These are phyloP conservation scores for Chionographis japonica DNA, from an alignment of 106 monocot genomes.

Conservation along the genomic window DNA sequence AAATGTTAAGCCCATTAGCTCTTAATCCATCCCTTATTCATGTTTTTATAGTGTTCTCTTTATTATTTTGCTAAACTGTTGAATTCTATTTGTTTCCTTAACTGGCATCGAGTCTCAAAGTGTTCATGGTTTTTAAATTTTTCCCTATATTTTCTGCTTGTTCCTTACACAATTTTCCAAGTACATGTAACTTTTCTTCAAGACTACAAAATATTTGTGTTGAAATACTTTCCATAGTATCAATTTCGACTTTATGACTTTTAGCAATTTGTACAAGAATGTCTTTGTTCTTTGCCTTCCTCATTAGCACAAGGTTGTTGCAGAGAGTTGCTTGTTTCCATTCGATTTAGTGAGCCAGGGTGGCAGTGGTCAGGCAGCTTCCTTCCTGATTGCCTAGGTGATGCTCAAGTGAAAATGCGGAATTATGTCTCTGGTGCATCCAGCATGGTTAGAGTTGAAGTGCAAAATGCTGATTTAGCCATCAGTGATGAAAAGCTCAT, in stretches of 20 bases:
- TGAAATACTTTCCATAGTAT: no score
- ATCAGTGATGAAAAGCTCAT: conserved; percentile 22
- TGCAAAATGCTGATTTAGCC: conserved; percentile 74
- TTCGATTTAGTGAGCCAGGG: conserved; percentile 79
- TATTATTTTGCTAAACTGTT: no score
- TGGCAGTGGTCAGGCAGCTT: conserved; percentile 95
- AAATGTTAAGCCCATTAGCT: no score
- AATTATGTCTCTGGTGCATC: conserved; percentile 75
- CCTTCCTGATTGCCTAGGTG: conserved; percentile 87
- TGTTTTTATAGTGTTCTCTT: no score
- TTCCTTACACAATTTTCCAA: no score
- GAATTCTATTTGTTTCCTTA: no score
- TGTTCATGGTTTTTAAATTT: no score
- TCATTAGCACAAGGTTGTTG: neutral
- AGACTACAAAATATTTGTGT: no score
- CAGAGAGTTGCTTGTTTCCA: conserved; percentile 84
- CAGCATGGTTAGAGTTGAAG: conserved; percentile 81
- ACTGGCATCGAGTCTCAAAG: no score
- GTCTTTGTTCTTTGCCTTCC: neutral
- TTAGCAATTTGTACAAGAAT: neutral
- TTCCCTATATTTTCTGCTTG: no score
- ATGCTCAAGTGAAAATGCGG: conserved; percentile 89
- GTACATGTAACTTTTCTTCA: no score
- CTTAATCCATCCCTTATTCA: no score
- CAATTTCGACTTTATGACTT: neutral